Evolutionary conservation across 208 protist genomes (phyloP).

Genomic region (Trypanosoma rangeli): DNA sequence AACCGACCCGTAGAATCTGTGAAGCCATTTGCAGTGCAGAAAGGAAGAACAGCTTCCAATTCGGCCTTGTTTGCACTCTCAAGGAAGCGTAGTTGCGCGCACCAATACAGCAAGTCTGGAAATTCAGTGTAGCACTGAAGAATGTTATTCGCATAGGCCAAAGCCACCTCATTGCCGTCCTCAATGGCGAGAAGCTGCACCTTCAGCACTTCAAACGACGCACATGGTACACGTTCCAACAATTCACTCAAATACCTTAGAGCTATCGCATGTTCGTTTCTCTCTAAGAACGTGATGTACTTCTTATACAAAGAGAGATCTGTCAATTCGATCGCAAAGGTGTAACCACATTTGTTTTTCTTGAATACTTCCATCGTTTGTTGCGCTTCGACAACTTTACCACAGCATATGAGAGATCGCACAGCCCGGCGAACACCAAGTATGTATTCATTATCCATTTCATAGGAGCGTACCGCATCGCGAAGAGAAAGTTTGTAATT

Average conservation of each 20-base stretch:
- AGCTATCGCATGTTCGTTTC: conserved; percentile 46
- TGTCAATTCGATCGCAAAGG: conserved; percentile 32
- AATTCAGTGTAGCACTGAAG: conserved; percentile 36
- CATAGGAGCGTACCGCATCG: conserved; percentile 39
- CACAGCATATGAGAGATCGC: conserved; percentile 39
- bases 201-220: conserved; percentile 49
- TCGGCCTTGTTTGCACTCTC: conserved; percentile 29
- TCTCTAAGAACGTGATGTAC: conserved; percentile 40
- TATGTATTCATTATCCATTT: conserved; percentile 37
- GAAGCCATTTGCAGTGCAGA: conserved; percentile 25
- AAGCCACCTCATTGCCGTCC: conserved; percentile 33
- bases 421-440: conserved; percentile 38
- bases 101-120: conserved; percentile 42
- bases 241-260: conserved; percentile 44
- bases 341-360: conserved; percentile 28
- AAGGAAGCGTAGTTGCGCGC: conserved; percentile 51
- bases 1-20: conserved; percentile 39
- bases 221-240: conserved; percentile 43
- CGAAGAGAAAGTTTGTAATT: conserved; percentile 41
- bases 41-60: conserved; percentile 32
- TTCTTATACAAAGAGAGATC: conserved; percentile 41
- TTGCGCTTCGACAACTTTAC: conserved; percentile 31
- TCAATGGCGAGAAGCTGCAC: conserved; percentile 50
- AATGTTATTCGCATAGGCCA: conserved; percentile 29
- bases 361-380: conserved; percentile 30